phyloP scores from a whole-genome alignment of 345 rosid genomes.

The Luvunga scandens region DNA sequence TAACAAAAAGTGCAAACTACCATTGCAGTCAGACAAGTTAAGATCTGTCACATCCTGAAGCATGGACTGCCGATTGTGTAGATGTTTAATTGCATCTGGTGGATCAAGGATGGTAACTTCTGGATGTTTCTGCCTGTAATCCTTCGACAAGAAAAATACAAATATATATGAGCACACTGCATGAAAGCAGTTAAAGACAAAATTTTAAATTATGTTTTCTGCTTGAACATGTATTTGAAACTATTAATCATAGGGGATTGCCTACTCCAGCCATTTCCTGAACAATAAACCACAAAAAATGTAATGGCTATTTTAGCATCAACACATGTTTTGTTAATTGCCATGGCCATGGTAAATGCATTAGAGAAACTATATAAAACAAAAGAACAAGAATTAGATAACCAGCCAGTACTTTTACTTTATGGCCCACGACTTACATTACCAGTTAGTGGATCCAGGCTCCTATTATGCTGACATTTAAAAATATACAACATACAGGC shows the following conservation, averaged over 20 bases:
- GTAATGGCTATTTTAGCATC: background rate
- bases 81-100: conserved; percentile 68
- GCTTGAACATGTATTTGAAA: background rate
- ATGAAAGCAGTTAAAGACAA: background rate
- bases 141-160: conserved; percentile 43
- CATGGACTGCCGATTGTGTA: conserved; percentile 81
- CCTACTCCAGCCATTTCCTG: background rate
- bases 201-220: background rate
- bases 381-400: background rate
- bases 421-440: background rate
- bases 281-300: background rate
- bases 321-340: background rate
- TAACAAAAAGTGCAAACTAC: conserved; percentile 30
- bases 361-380: background rate
- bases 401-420: background rate
- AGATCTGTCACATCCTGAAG: conserved; percentile 76
- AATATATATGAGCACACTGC: background rate
- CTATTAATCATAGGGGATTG: background rate
- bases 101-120: conserved; percentile 84
- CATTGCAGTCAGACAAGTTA: conserved; percentile 54
- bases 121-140: conserved; percentile 65
- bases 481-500: background rate
- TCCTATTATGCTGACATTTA: background rate
- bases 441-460: background rate
- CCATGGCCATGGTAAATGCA: background rate